Evolutionary conservation across 2,329 filamentous ascomycete genomes (phyloP).

Genomic region (Xylaria sp.): DNA sequence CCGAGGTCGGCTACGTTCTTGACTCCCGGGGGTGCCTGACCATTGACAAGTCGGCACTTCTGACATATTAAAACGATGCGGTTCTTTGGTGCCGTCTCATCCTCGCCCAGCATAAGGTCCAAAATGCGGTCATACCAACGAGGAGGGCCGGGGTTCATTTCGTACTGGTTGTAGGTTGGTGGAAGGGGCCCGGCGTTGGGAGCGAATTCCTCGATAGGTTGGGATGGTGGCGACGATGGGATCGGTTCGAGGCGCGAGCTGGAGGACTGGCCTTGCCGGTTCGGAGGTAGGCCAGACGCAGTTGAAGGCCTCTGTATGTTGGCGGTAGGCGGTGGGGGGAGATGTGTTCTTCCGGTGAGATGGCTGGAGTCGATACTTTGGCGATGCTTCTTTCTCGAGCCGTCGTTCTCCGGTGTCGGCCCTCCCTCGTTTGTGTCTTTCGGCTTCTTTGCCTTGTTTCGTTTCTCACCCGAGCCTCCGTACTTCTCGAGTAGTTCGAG

Average conservation of each 20-base stretch:
- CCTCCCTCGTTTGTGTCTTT: constrained; percentile 39
- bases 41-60: constrained; percentile 88
- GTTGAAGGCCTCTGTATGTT: constrained; percentile 64
- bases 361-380: constrained; percentile 42
- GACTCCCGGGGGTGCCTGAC: constrained; percentile 90
- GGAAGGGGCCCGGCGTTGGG: constrained; percentile 47
- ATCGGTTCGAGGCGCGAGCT: constrained; percentile 39
- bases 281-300: constrained; percentile 48
- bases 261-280: constrained; percentile 37
- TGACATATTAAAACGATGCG: constrained; percentile 87
- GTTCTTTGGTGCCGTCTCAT: constrained; percentile 92
- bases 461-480: constrained; percentile 71
- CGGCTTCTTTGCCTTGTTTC: constrained; percentile 50
- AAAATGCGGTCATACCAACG: constrained; percentile 96
- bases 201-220: constrained; percentile 44
- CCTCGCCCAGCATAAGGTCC: constrained; percentile 91
- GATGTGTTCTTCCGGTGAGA: constrained; percentile 56
- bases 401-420: constrained; percentile 42
- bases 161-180: constrained; percentile 51
- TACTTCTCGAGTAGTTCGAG: constrained; percentile 95
- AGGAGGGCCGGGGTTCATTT: constrained; percentile 51
- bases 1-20: constrained; percentile 82
- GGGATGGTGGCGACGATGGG: constrained; percentile 42
- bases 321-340: constrained; percentile 70
- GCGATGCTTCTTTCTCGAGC: constrained; percentile 46